Percentiles rank a stretch among this genome's conserved stretches.
phyloP scores from a whole-genome alignment of 2,329 filamentous ascomycete species.

The Diaporthe ampelina region DNA sequence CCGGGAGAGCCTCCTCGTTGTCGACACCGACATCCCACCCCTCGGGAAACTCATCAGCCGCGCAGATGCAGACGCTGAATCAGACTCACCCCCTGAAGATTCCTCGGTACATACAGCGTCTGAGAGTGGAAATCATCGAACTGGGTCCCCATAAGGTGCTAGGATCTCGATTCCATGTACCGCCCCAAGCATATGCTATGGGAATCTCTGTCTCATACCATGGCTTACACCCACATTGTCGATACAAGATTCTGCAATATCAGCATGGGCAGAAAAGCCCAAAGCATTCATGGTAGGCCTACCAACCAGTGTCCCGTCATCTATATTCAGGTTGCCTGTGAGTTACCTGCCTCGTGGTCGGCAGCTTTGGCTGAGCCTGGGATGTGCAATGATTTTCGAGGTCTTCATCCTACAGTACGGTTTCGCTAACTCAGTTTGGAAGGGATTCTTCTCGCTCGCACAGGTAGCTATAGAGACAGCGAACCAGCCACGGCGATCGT shows the following conservation, averaged over 20 bases:
- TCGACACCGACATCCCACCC: conserved; percentile 69
- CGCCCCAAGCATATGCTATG: not conserved
- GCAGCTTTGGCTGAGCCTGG: not conserved
- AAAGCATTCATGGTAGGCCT: not conserved
- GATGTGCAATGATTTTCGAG: not conserved
- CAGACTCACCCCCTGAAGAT: conserved; percentile 44
- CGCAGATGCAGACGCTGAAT: not conserved
- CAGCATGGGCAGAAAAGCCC: not conserved
- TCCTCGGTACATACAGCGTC: conserved; percentile 38
- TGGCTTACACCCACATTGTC: not conserved
- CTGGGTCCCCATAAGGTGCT: not conserved
- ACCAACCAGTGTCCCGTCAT: not conserved
- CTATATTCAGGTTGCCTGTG: not conserved
- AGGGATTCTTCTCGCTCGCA: not conserved
- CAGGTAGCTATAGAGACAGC: not conserved
- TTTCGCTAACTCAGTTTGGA: not conserved
- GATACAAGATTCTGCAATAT: too few relatives aligned
- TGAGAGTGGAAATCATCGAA: not conserved
- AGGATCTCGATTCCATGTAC: not conserved
- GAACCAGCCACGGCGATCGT: not conserved
- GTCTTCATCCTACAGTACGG: not conserved
- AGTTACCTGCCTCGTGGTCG: not conserved
- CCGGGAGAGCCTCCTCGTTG: conserved; percentile 76
- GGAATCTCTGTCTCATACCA: not conserved
- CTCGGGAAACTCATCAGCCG: conserved; percentile 60